A percentile compares a stretch with the other conserved stretches of the same genome.
Conservation (phyloP, 2,329 filamentous ascomycete genomes). For the Pyrenochaeta sp. region DNA sequence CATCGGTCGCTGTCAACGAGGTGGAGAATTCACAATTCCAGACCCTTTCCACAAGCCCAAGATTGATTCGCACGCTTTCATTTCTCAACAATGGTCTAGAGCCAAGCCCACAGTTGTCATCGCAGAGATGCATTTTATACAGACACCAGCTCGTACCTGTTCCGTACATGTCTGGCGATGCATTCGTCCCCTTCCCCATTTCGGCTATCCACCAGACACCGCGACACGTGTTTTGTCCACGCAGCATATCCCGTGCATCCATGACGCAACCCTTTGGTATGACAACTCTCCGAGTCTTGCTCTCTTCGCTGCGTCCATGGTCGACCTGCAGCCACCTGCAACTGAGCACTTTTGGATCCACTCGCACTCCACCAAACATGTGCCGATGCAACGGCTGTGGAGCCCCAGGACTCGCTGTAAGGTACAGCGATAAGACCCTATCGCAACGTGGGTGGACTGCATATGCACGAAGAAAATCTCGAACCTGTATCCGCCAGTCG, state of each 20-base stretch:
- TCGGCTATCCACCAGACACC: neutral
- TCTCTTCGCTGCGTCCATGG: conserved; percentile 11
- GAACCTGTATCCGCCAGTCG: conserved; percentile 19
- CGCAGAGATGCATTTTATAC: conserved; percentile 3
- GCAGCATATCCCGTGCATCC: conserved; percentile 6
- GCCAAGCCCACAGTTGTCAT: conserved; percentile 2
- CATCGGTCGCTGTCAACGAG: conserved; percentile 30
- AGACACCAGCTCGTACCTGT: no score
- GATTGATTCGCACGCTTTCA: conserved; percentile 18
- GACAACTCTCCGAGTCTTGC: conserved; percentile 9
- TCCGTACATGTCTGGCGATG: no score
- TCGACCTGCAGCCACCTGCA: conserved; percentile 23
- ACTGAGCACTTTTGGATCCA: conserved; percentile 24
- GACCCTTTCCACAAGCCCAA: conserved; percentile 24
- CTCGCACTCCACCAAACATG: conserved; percentile 18
- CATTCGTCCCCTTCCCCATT: neutral
- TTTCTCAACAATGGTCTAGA: conserved; percentile 25
- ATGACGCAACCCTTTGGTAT: conserved; percentile 25
- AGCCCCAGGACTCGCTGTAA: conserved; percentile 20
- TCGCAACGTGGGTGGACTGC: conserved; percentile 28
- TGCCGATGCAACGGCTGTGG: conserved; percentile 30
- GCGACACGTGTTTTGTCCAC: conserved; percentile 5
- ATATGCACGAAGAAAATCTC: conserved; percentile 29
- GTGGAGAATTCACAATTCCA: conserved; percentile 32
- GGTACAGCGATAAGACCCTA: conserved; percentile 30